A percentile compares a stretch with the other conserved stretches of the same genome.
Evolutionary conservation across 441 rosid genomes (phyloP).

Genomic region (Eruca vesicaria): DNA sequence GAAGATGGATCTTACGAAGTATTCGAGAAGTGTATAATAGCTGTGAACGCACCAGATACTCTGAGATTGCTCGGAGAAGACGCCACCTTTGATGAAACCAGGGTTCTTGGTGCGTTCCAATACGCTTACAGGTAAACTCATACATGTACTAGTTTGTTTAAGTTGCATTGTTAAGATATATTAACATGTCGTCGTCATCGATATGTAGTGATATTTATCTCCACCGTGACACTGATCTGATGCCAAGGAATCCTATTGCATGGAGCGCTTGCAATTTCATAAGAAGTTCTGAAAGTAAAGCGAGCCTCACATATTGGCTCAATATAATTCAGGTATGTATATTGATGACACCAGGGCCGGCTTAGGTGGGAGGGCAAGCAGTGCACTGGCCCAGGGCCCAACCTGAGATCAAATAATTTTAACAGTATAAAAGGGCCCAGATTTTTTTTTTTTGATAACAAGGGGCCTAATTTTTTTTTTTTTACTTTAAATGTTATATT

Average conservation of each 20-base stretch:
- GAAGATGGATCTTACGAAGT: slow-evolving; percentile 48
- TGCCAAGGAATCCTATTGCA: slow-evolving; percentile 68
- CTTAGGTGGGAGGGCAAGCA: too few species aligned
- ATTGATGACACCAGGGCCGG: too few species aligned
- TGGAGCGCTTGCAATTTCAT: slow-evolving; percentile 90
- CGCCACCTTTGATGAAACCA: slow-evolving; percentile 65
- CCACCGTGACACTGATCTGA: slow-evolving; percentile 66
- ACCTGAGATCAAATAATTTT: too few species aligned
- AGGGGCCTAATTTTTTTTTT: too few species aligned
- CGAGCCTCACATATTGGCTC: slow-evolving; percentile 82
- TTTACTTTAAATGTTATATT: too few species aligned
- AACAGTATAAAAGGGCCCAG: too few species aligned
- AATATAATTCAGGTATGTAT: slow-evolving; percentile 70
- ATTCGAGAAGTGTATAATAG: slow-evolving; percentile 51
- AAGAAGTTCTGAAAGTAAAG: slow-evolving; percentile 46
- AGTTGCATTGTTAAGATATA: background rate
- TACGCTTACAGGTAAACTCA: slow-evolving; percentile 60
- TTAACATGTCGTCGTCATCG: background rate
- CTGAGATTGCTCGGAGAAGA: slow-evolving; percentile 53
- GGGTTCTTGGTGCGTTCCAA: slow-evolving; percentile 79
- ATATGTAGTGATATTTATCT: slow-evolving; percentile 67
- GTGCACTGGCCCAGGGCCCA: too few species aligned
- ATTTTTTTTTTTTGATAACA: too few species aligned
- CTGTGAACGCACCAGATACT: slow-evolving; percentile 70
- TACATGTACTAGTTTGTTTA: background rate